Evolutionary conservation across 352 stramenopile genomes (phyloP), one percentile per base, ranked within the genome.

Genomic region (Phytophthora palmivora): DNA sequence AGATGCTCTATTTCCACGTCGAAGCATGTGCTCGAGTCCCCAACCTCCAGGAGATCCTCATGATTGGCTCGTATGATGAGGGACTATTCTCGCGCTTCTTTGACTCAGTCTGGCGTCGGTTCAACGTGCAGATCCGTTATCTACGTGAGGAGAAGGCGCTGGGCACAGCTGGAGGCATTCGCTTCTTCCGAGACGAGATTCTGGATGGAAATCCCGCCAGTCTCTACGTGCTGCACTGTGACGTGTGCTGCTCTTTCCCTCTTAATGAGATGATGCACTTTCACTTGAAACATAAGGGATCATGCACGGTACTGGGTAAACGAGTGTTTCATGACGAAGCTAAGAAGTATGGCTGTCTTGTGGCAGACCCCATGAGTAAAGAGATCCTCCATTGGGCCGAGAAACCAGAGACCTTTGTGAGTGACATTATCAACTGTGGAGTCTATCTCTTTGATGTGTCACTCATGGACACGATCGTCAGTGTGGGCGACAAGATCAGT

Each of bases 1-100:
- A 94, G 53, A 95, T 95, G 85, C 82, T 96, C 41, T 95, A 91
- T 64, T 94, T 95, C 71, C 88, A 96, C 54, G 87, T 96, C 9
- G 87, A 96, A 52, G 88, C 88, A 3, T 95, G 87, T 43, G 67
- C 87, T 21, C 84, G 85, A 37, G 82, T 96, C 44, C 85, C 85
- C 32, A 94, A 94, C 41, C 47, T 96, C 24, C 72, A 89, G 41
- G 88, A 96, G 66, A 96, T 96, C 59, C 43, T 96, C 30, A 93
- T 96, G 83, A 90, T 96, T 47, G 88, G 88, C 10, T 93, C 84
- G 15, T 95, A 96, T 65, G 88, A 96, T 58, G 87, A 94, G 67
- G 87, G 88, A 7, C 79, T 96, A 5, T 96, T 96, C 69, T 87
- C 85, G 21, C 86, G 87, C 48, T 96, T 95, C 72, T 94, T 96